Evolutionary conservation across 345 rosid genomes (phyloP), one percentile per base, ranked within the genome.

Genomic region (Fremontodendron californicum): DNA sequence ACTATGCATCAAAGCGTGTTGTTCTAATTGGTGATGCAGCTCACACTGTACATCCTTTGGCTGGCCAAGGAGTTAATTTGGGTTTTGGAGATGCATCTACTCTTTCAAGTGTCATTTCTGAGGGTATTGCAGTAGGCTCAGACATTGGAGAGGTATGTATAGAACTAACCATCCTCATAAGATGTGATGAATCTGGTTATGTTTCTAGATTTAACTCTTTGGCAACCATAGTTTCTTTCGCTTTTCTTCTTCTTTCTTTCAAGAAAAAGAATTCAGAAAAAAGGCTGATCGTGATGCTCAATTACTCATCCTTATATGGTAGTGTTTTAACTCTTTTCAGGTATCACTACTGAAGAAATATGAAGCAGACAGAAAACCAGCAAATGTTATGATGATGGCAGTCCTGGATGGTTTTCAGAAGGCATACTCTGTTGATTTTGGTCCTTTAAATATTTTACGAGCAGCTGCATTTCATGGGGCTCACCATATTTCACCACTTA

Each of bases 1-100:
- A 86, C 76, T 93, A 96, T 74, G 94, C 82, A 19, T 81, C 97
- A 9, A 90, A 81, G 66, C 95, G 85, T 43, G 86, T 89, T 63
- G 98, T 85, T 78, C 91, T 94, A 21, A 65, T 93, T 15, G 98
- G 98, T 55, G 99, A 92, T 87, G 97, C 98, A 11, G 98, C 99
- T 54, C 99, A 93, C 67, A 89, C 98, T 15, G 93, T 96, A 74
- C 98, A 93, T 82, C 99, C 99, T 8, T 84, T 93, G 82, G 99
- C 98, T 42, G 99, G 98, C 77, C 99, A 96, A 84, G 63, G 63
- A 25, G 99, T 93, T 29, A 93, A 96, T 86, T 74, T 96, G 86
- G 98, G 98, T 60, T 93, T 93, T 77, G 95, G 91, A 62, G 98
- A 94, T 78, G 96, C 96, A 60, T 86, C 73, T 71, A 78, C 92